phyloP scores from a whole-genome alignment of 2,329 filamentous ascomycete species.

The Penicillium sp. region DNA sequence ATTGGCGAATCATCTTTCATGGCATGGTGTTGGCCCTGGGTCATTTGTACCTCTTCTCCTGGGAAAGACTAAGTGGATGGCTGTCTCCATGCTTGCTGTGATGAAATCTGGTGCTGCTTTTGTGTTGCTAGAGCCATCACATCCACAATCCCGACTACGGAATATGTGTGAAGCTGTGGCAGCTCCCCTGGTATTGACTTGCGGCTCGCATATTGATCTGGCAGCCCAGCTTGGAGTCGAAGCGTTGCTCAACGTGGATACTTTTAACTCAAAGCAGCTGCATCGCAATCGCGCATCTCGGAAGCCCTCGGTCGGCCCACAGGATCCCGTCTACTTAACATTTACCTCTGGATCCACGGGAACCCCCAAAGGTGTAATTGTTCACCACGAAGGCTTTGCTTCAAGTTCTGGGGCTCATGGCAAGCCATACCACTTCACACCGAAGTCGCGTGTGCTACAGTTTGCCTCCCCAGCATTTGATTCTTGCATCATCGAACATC shows the following conservation, averaged over 20 bases:
- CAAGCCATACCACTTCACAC: constrained; percentile 12
- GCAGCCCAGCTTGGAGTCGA: background rate
- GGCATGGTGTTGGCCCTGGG: background rate
- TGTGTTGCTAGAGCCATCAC: constrained; percentile 17
- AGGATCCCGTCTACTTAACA: constrained; percentile 53
- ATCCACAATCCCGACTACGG: background rate
- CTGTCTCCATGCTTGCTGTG: constrained; percentile 31
- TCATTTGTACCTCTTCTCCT: constrained; percentile 9
- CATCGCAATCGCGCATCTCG: no score
- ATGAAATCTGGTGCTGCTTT: constrained; percentile 34
- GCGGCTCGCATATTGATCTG: background rate
- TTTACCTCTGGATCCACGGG: constrained; percentile 53
- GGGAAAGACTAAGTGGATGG: constrained; percentile 12
- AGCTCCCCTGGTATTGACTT: background rate
- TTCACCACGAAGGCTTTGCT: constrained; percentile 7
- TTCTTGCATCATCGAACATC: constrained; percentile 11
- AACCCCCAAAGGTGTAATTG: constrained; percentile 5
- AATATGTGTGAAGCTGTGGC: background rate
- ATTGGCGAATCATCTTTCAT: background rate
- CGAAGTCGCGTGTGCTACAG: constrained; percentile 8
- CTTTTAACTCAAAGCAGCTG: background rate
- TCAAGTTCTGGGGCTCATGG: constrained; percentile 12
- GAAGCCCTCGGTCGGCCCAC: background rate
- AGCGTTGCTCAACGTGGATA: background rate
- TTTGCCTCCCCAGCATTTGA: constrained; percentile 11